phyloP scores from a whole-genome alignment of 2,329 filamentous ascomycete genomes.

The Fusarium mangiferae region DNA sequence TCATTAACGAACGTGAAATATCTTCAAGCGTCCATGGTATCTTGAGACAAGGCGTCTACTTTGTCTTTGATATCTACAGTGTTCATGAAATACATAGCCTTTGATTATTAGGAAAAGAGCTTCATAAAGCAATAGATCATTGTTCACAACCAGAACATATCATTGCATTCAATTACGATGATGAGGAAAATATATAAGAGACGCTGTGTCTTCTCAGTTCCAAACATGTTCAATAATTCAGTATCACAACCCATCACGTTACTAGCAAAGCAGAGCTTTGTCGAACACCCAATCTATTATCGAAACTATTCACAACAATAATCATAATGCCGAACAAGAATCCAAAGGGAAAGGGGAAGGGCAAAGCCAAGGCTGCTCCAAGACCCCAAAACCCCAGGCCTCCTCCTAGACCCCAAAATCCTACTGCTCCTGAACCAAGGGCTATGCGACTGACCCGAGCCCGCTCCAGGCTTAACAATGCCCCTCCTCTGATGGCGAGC shows the following conservation, averaged over 20 bases:
- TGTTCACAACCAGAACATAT: neutral
- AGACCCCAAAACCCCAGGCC: neutral
- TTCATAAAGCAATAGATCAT: neutral
- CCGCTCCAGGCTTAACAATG: slow-evolving; percentile 33
- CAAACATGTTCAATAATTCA: neutral
- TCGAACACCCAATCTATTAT: neutral
- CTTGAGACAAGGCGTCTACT: neutral
- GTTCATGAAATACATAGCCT: neutral
- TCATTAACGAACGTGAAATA: neutral
- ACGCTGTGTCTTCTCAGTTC: neutral
- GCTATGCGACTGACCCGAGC: slow-evolving; percentile 35
- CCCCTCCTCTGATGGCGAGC: slow-evolving; percentile 40
- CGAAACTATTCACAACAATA: slow-evolving; percentile 1
- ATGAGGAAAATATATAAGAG: slow-evolving; percentile 7
- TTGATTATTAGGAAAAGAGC: neutral
- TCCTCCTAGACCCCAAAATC: neutral
- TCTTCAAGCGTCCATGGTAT: neutral
- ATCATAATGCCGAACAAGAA: slow-evolving; percentile 10
- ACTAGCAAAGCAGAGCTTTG: neutral
- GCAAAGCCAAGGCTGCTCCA: neutral
- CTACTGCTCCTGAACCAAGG: neutral
- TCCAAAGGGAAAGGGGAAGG: neutral
- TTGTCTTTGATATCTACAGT: neutral
- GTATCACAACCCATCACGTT: neutral
- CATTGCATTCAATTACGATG: neutral